Evolutionary conservation across 495 filamentous ascomycete genomes (phyloP).

Genomic region (Penicillium verhagenii): DNA sequence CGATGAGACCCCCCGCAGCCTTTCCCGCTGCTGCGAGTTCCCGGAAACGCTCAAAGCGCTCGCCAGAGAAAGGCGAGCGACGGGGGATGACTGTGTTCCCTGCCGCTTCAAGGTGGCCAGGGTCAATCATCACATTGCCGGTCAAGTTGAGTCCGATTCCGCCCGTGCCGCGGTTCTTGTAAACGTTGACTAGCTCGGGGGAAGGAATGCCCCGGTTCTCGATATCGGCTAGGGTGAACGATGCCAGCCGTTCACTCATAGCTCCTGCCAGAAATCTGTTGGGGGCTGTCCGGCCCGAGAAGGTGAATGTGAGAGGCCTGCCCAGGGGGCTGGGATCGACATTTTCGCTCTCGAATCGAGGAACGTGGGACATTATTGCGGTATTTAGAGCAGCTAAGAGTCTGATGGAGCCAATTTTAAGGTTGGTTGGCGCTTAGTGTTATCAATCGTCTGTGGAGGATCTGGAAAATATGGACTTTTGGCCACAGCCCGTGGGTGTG

Average conservation of each 20-base stretch:
- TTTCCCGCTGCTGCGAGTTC: constrained; percentile 49
- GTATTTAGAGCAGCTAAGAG: too few relatives aligned
- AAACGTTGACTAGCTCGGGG: constrained; percentile 55
- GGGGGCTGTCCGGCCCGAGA: constrained; percentile 52
- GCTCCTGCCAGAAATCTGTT: constrained; percentile 66
- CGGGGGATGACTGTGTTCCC: constrained; percentile 59
- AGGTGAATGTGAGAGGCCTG: constrained; percentile 55
- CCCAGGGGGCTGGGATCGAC: constrained; percentile 50
- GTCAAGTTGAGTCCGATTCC: constrained; percentile 57
- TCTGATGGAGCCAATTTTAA: too few relatives aligned
- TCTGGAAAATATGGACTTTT: too few relatives aligned
- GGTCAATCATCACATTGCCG: constrained; percentile 63
- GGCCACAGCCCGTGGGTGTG: too few relatives aligned
- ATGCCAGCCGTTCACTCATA: constrained; percentile 60
- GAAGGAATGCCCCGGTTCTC: constrained; percentile 56
- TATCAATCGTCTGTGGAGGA: too few relatives aligned
- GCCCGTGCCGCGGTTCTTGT: constrained; percentile 60
- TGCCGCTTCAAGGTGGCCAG: constrained; percentile 55
- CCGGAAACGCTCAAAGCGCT: constrained; percentile 59
- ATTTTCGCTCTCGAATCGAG: constrained; percentile 21
- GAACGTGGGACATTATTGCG: constrained; percentile 5
- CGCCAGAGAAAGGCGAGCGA: constrained; percentile 44
- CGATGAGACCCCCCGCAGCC: constrained; percentile 51
- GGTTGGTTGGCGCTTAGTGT: too few relatives aligned
- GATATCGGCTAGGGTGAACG: constrained; percentile 52